Percentiles rank a stretch among this genome's conserved stretches.
Evolutionary conservation across 345 rosid species (phyloP).

Genomic region (Acer negundo): DNA sequence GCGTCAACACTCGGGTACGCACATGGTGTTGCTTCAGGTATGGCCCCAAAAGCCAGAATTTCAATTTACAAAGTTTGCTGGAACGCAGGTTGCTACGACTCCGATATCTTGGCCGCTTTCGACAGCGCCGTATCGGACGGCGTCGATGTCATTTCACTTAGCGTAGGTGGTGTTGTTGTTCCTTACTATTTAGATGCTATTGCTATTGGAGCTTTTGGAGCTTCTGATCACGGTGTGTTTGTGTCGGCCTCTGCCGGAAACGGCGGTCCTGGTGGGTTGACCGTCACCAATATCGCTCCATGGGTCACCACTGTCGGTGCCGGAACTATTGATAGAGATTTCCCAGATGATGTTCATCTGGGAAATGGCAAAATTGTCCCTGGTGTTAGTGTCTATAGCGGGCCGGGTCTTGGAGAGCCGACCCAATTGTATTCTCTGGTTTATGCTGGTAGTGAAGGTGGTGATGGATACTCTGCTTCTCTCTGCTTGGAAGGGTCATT

Average conservation of each 20-base stretch:
- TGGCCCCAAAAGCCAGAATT: constrained; percentile 91
- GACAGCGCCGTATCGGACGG: constrained; percentile 83
- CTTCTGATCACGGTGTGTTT: constrained; percentile 64
- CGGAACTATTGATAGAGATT: constrained; percentile 78
- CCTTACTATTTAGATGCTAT: constrained; percentile 93
- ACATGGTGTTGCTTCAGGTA: constrained; percentile 81
- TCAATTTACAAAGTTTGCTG: constrained; percentile 94
- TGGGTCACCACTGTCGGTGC: constrained; percentile 93
- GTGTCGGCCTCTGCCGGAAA: constrained; percentile 95
- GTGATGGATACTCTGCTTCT: constrained; percentile 74
- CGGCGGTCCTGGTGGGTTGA: constrained; percentile 85
- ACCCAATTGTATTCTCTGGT: constrained; percentile 67
- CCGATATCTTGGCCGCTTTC: constrained; percentile 88
- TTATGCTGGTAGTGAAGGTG: constrained; percentile 69
- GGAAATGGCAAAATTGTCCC: constrained; percentile 63
- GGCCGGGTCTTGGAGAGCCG: constrained; percentile 49
- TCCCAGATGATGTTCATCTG: constrained; percentile 76
- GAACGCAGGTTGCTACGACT: constrained; percentile 91
- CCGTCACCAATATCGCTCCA: constrained; percentile 82
- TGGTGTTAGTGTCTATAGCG: constrained; percentile 74
- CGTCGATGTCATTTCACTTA: constrained; percentile 82
- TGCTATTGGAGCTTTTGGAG: constrained; percentile 86
- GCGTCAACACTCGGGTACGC: constrained; percentile 88
- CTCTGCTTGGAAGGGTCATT: constrained; percentile 82
- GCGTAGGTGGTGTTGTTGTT: constrained; percentile 88